Evolutionary conservation across 441 rosid species (phyloP), one percentile per base, ranked within the genome.

Genomic region (Lagerstroemia fauriei): DNA sequence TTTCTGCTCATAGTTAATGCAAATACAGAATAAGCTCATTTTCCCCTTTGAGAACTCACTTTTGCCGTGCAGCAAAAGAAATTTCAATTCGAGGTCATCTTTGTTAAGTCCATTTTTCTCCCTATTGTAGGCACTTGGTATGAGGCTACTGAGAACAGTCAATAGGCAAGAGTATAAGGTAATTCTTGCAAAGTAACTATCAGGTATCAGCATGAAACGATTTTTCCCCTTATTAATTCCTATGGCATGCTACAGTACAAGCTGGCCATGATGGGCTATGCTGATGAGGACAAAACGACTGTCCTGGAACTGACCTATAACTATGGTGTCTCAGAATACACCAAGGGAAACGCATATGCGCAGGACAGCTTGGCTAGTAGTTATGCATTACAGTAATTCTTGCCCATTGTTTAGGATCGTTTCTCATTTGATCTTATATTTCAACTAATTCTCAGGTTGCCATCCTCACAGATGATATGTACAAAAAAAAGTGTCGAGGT

Each of bases 401-500:
- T 83, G 74, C 73, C 75, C 80, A 18, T 59, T 12, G 32, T 41
- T 18, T 38, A 29, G 70, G 53, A 0, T 34, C 20, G 81, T 50
- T 75, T 16, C 7, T 81, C 34, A 27, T 38, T 56, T 76, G 51
- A 83, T 59, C 16, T 77, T 56, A 63, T 81, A 63, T 38, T 59
- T 73, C 69, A 32, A 34, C 32, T 83, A 53, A 69, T 6, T 73
- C 78, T 70, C 84, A 95, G 98, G 81, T 97, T 75, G 98, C 98
- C 46, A 88, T 97, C 74, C 66, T 98, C 75, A 97, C 99, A 11
- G 89, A 93, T 88, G 98, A 95, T 87, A 98, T 95, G 79, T 95
- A 94, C 92, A 95, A 95, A 77, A 97, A 95, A 95, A 77, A 97
- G 98, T 87, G 98, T 87, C 9, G 98, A 93, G 90, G 97, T 92